phyloP scores from a whole-genome alignment of 2,329 filamentous ascomycete genomes.

The Colletotrichum lupini region DNA sequence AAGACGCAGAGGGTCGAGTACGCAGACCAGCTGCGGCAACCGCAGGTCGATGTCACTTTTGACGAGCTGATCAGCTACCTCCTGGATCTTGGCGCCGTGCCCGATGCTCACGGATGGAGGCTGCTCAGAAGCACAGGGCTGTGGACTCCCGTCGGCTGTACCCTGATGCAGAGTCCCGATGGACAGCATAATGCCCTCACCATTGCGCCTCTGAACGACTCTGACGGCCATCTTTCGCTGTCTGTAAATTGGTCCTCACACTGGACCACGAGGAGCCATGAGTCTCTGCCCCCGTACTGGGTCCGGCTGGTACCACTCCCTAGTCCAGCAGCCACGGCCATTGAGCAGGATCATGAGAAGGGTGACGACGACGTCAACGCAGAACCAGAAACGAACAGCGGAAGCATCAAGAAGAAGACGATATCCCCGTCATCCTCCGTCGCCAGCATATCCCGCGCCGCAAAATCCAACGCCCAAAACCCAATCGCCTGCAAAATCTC shows the following conservation, averaged over 20 bases:
- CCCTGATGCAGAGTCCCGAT: slow-evolving; percentile 65
- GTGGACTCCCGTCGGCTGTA: slow-evolving; percentile 70
- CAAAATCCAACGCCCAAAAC: slow-evolving; percentile 38
- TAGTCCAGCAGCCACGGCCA: not conserved
- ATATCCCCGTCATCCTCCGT: slow-evolving; percentile 41
- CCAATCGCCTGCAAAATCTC: slow-evolving; percentile 62
- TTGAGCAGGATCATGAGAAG: slow-evolving; percentile 18
- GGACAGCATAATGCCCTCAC: slow-evolving; percentile 60
- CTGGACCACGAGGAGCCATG: slow-evolving; percentile 64
- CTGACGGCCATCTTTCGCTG: slow-evolving; percentile 69
- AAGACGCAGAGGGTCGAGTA: slow-evolving; percentile 74
- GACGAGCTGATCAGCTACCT: slow-evolving; percentile 71
- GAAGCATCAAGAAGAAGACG: slow-evolving; percentile 5
- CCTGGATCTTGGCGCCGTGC: slow-evolving; percentile 71
- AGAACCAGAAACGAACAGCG: not conserved
- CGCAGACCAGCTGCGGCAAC: slow-evolving; percentile 64
- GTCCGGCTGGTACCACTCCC: slow-evolving; percentile 55
- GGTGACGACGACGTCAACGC: not conserved
- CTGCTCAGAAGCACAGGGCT: slow-evolving; percentile 66
- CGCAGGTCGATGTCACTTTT: slow-evolving; percentile 64
- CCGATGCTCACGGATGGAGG: slow-evolving; percentile 68
- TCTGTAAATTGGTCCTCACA: slow-evolving; percentile 65
- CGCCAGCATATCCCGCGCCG: slow-evolving; percentile 49
- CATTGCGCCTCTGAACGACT: slow-evolving; percentile 67
- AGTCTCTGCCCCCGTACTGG: slow-evolving; percentile 70